phyloP scores from a whole-genome alignment of 305 asterid genomes.

The Fraxinus platypoda region DNA sequence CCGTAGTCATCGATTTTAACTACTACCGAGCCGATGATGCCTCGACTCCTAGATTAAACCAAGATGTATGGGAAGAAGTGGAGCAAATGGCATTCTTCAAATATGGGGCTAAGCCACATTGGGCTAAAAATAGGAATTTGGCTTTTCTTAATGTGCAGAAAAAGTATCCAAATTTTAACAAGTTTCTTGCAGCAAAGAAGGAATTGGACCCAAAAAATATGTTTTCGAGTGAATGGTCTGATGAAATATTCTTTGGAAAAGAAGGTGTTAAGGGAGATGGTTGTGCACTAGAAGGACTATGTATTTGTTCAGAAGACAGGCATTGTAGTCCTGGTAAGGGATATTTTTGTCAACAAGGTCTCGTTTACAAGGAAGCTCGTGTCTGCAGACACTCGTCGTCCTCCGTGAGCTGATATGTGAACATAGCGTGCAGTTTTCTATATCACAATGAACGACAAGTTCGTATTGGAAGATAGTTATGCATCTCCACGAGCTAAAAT shows the following conservation, averaged over 20 bases:
- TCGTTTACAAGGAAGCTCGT: conserved; percentile 57
- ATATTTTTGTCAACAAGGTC: conserved; percentile 54
- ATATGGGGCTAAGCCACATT: conserved; percentile 67
- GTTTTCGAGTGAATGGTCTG: conserved; percentile 58
- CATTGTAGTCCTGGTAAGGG: conserved; percentile 75
- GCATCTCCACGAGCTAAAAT: no score
- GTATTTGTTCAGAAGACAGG: conserved; percentile 68
- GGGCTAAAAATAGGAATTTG: conserved; percentile 73
- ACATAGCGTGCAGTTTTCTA: not conserved
- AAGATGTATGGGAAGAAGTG: conserved; percentile 72
- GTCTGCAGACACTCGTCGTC: conserved; percentile 60
- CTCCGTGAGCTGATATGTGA: conserved; percentile 2
- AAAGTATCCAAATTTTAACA: conserved; percentile 45
- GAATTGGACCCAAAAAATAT: conserved; percentile 48
- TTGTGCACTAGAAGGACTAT: conserved; percentile 74
- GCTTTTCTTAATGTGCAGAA: conserved; percentile 44
- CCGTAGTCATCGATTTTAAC: conserved; percentile 65
- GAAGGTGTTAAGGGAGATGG: conserved; percentile 43
- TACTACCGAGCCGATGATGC: conserved; percentile 61
- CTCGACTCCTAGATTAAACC: conserved; percentile 48
- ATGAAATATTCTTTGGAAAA: conserved; percentile 49
- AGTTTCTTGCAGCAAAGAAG: conserved; percentile 46
- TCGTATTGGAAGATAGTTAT: no score
- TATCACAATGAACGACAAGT: not conserved
- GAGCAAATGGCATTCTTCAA: conserved; percentile 82